These are phyloP conservation scores for Entelexis sorbosivorans DNA, from an alignment of 1,139 yeast genomes.

Conservation along the genomic window DNA sequence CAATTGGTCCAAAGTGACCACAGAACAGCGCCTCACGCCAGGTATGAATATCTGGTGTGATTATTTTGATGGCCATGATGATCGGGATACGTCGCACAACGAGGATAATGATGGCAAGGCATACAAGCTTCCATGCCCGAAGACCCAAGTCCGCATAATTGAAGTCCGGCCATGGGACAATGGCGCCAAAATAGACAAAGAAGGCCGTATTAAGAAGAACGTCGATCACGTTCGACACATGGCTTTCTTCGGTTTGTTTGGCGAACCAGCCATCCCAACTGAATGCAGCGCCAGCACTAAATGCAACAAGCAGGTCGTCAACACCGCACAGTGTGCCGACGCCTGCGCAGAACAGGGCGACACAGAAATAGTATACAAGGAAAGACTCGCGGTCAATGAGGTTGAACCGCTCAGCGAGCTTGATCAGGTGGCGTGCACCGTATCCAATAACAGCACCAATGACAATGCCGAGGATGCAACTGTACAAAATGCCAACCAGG, in stretches of 20 bases:
- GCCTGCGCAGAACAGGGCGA: slow-evolving; percentile 78
- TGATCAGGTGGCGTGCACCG: slow-evolving; percentile 58
- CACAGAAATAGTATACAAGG: slow-evolving; percentile 73
- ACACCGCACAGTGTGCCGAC: slow-evolving; percentile 82
- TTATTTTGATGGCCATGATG: slow-evolving; percentile 56
- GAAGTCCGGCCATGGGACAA: slow-evolving; percentile 76
- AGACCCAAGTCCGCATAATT: slow-evolving; percentile 55
- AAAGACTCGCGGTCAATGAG: slow-evolving; percentile 90
- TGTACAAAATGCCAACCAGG: slow-evolving; percentile 68
- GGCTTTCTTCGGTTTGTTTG: slow-evolving; percentile 72
- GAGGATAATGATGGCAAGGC: slow-evolving; percentile 65
- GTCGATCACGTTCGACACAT: slow-evolving; percentile 83
- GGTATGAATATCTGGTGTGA: slow-evolving; percentile 75
- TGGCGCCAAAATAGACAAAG: slow-evolving; percentile 81
- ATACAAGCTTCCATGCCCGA: slow-evolving; percentile 65
- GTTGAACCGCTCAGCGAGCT: slow-evolving; percentile 62
- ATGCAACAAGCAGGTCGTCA: slow-evolving; percentile 77
- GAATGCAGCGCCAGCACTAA: slow-evolving; percentile 86
- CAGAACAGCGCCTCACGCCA: slow-evolving; percentile 91
- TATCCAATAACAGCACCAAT: slow-evolving; percentile 74
- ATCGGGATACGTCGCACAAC: slow-evolving; percentile 76
- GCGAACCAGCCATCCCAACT: slow-evolving; percentile 94
- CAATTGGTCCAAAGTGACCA: slow-evolving; percentile 95
- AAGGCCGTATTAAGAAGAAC: slow-evolving; percentile 60
- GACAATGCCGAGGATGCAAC: slow-evolving; percentile 74